Evolutionary conservation across 495 filamentous ascomycete species (phyloP).

Genomic region (Penicillium angulare): DNA sequence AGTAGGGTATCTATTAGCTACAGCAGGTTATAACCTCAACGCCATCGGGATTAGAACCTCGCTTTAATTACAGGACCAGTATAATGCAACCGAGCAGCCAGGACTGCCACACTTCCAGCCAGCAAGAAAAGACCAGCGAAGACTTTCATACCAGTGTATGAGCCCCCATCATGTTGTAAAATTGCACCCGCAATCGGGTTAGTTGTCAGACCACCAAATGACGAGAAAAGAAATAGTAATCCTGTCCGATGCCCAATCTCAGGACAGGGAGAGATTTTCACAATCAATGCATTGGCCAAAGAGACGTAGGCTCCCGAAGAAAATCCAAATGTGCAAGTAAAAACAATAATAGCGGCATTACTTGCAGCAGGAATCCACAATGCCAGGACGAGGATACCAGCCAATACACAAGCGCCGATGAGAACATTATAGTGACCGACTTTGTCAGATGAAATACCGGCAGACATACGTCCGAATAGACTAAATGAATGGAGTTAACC

Average conservation of each 20-base stretch:
- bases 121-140: constrained; percentile 25
- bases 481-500: neutral
- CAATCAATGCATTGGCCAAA: constrained; percentile 23
- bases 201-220: constrained; percentile 48
- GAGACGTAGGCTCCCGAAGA: constrained; percentile 31
- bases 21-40: no score
- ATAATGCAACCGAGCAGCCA: constrained; percentile 7
- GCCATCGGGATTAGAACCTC: no score
- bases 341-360: constrained; percentile 25
- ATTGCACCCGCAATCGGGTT: constrained; percentile 62
- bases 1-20: no score
- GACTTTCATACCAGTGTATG: constrained; percentile 20
- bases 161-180: constrained; percentile 11
- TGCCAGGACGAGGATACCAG: constrained; percentile 25
- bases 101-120: constrained; percentile 13
- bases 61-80: constrained; percentile 13
- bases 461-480: constrained; percentile 24
- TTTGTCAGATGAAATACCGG: constrained; percentile 22
- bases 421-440: constrained; percentile 29
- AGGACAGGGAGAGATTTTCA: constrained; percentile 24
- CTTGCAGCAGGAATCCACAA: constrained; percentile 27
- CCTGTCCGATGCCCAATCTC: constrained; percentile 29
- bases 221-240: constrained; percentile 15
- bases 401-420: constrained; percentile 19
- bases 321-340: constrained; percentile 28